phyloP scores from a whole-genome alignment of 768 basidiomycete species.

The Amanita rimosa region DNA sequence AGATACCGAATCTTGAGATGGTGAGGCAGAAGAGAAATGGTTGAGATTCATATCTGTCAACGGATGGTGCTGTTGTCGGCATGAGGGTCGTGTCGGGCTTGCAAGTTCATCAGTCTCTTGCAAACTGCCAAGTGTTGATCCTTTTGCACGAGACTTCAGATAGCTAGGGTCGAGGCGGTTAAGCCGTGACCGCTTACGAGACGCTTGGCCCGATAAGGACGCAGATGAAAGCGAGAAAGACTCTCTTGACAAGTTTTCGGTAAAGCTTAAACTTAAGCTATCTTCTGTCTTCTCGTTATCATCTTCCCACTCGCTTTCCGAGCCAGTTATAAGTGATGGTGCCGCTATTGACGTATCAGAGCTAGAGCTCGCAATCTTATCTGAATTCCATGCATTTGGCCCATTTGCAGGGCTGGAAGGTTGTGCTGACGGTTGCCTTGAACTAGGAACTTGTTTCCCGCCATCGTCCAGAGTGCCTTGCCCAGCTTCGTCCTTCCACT shows the following conservation, averaged over 20 bases:
- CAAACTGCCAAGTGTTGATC: conserved; percentile 46
- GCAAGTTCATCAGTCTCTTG: conserved; percentile 60
- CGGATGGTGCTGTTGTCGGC: conserved; percentile 21
- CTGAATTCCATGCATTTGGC: conserved; percentile 9
- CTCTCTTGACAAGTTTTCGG: conserved; percentile 6
- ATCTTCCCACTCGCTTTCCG: conserved; percentile 87
- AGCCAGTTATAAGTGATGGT: conserved; percentile 24
- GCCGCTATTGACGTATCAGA: conserved; percentile 14
- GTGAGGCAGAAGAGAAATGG: conserved; percentile 20
- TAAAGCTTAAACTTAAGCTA: conserved; percentile 35
- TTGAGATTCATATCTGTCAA: conserved; percentile 66
- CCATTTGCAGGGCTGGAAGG: conserved; percentile 25
- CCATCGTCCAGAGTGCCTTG: conserved; percentile 69
- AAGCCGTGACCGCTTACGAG: conserved; percentile 39
- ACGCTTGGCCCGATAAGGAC: conserved; percentile 18
- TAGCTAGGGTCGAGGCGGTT: conserved; percentile 64
- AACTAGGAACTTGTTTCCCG: conserved; percentile 17
- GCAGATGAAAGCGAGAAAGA: conserved; percentile 20
- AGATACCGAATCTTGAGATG: conserved; percentile 15
- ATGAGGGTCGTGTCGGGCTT: conserved; percentile 18
- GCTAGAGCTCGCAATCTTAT: conserved; percentile 5
- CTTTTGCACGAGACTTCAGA: conserved; percentile 42
- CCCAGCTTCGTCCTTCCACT: conserved; percentile 85
- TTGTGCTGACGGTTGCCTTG: conserved; percentile 14
- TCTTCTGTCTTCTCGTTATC: conserved; percentile 80